Evolutionary conservation across 2,329 filamentous ascomycete species (phyloP).

Genomic region (Aschersonia sp.): DNA sequence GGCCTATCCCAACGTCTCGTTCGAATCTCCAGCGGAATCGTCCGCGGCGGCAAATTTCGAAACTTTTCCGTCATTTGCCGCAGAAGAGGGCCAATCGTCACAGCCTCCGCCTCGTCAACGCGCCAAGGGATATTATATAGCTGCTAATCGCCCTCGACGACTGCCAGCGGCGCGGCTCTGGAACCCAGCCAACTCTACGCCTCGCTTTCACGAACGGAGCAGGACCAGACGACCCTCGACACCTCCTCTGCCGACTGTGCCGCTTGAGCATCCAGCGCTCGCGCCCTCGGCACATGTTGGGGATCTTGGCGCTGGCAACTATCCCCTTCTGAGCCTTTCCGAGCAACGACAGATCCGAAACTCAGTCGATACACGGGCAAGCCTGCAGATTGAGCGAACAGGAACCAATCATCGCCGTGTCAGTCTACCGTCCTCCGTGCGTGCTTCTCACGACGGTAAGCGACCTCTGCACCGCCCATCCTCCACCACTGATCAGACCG

Average conservation of each 20-base stretch:
- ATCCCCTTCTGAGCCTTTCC: conserved; percentile 34
- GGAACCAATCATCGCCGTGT: conserved; percentile 31
- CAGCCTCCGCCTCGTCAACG: conserved; percentile 27
- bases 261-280: conserved; percentile 30
- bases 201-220: conserved; percentile 20
- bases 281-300: conserved; percentile 19
- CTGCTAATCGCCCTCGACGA: conserved; percentile 18
- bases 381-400: conserved; percentile 33
- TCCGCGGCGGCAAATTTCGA: not conserved
- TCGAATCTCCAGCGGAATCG: conserved; percentile 1
- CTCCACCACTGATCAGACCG: not conserved
- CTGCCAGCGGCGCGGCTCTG: conserved; percentile 37
- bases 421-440: conserved; percentile 38
- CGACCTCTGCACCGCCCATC: conserved; percentile 17
- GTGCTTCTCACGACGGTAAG: conserved; percentile 38
- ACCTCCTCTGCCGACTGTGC: conserved; percentile 36
- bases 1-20: conserved; percentile 9
- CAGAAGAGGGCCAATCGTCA: not conserved
- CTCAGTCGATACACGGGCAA: conserved; percentile 27
- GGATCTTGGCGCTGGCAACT: conserved; percentile 29
- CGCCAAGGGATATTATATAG: conserved; percentile 11
- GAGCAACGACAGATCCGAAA: conserved; percentile 34
- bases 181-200: conserved; percentile 48
- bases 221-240: conserved; percentile 35
- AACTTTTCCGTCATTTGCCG: too few relatives aligned